A percentile compares a stretch with the other conserved stretches of the same genome.
phyloP scores from a whole-genome alignment of 2,329 filamentous ascomycete species.

The Fusarium annulatum region DNA sequence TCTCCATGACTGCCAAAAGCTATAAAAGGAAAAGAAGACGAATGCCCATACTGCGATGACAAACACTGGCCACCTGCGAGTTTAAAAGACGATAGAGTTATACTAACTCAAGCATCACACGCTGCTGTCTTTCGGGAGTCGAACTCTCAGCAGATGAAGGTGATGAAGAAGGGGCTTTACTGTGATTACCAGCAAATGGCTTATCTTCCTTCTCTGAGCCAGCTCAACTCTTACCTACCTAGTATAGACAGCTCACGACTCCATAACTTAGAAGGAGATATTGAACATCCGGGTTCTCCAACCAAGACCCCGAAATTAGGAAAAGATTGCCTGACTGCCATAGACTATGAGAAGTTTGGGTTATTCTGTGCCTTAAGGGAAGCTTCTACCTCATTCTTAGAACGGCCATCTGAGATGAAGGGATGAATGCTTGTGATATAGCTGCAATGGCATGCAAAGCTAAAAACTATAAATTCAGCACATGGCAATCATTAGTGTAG shows the following conservation, averaged over 20 bases:
- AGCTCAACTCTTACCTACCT: neutral
- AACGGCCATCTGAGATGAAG: neutral
- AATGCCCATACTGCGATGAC: slow-evolving; percentile 15
- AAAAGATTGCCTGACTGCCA: neutral
- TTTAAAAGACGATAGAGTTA: neutral
- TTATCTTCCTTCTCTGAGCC: neutral
- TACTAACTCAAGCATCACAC: neutral
- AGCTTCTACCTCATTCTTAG: neutral
- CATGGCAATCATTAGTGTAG: neutral
- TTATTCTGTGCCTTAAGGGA: neutral
- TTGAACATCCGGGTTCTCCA: neutral
- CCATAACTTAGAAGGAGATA: neutral
- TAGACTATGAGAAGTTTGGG: neutral
- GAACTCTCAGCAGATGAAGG: neutral
- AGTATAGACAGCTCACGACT: neutral
- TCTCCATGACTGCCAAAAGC: neutral
- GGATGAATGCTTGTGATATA: neutral
- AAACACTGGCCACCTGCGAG: slow-evolving; percentile 2
- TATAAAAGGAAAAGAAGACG: neutral
- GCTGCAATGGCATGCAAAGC: neutral
- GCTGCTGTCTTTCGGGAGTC: neutral
- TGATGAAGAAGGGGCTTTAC: neutral
- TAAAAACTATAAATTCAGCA: neutral
- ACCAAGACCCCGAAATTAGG: neutral
- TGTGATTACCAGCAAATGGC: neutral